phyloP scores from a whole-genome alignment of 2,329 filamentous ascomycete species.

The Macrophomina tecta region DNA sequence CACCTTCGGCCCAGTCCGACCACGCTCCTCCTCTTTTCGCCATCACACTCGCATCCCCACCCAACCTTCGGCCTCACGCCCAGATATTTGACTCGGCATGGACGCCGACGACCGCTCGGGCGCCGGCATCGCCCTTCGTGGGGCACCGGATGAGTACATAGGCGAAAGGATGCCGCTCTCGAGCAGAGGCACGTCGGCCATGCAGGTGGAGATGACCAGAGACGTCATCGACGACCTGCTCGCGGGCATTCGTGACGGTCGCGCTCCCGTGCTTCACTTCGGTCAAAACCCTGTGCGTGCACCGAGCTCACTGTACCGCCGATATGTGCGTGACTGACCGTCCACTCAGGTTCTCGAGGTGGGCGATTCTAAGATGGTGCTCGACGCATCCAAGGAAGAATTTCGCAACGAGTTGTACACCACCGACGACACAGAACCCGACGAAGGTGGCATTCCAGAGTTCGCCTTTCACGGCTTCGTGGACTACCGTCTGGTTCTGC shows the following conservation, averaged over 20 bases:
- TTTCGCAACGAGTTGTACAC: conserved; percentile 65
- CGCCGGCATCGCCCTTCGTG: conserved; percentile 45
- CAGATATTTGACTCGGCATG: conserved; percentile 34
- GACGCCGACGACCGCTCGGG: conserved; percentile 37
- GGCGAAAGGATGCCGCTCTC: conserved; percentile 37
- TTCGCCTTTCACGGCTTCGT: conserved; percentile 63
- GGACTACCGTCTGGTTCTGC: conserved; percentile 62
- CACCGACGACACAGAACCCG: conserved; percentile 48
- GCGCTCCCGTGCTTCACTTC: conserved; percentile 46
- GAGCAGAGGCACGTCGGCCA: conserved; percentile 43
- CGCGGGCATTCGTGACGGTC: conserved; percentile 44
- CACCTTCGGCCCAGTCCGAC: conserved; percentile 18
- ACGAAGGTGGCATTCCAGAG: conserved; percentile 50
- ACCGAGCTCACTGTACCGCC: not conserved
- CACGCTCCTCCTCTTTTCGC: conserved; percentile 12
- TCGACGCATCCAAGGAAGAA: conserved; percentile 60
- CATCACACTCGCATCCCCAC: not conserved
- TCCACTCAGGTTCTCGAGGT: conserved; percentile 59
- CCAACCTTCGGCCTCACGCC: not conserved
- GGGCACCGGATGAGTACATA: conserved; percentile 46
- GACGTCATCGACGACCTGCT: conserved; percentile 50
- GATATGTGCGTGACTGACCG: conserved; percentile 35
- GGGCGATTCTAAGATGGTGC: conserved; percentile 61
- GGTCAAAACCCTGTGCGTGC: conserved; percentile 47
- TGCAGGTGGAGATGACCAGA: conserved; percentile 50